Base-by-base conservation (phyloP, 2,329 filamentous ascomycete genomes). In the Xylaria sp. region DNA sequence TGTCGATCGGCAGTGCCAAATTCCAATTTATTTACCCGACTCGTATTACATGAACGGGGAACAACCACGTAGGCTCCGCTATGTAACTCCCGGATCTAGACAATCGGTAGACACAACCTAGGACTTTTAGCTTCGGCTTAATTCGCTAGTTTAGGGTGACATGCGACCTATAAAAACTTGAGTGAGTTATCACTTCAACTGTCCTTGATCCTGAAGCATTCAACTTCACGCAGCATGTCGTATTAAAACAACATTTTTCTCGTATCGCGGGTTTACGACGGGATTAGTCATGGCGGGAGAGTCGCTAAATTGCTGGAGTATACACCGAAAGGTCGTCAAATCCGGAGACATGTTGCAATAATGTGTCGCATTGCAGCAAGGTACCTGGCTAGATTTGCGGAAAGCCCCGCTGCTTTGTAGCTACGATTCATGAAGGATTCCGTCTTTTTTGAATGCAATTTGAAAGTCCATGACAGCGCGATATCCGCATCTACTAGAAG, bases 1-100 rank as follows among this genome's bases (percentile, higher is more conserved):
- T 29, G 44, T 9, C 37, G 55, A 58, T 58, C 54, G 54, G 54
- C 54, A 42, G 13, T 27, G 13, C 5, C 23, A 13, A 44, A 44
- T 21, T 29, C 55, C 53, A 23, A 16, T 58, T 29, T 10, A 58
- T 58, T 58, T 58, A 58, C 8, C 55, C 55, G 37, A 44, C 37
- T 29, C 25, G 13, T 58, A 25, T 58, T 25, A 16, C 40, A 29
- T n/a, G 18, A 58, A 44, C 9, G 25, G 23, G 55, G 55, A 27
- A 12, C 16, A 13, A n/a, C 5, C 9, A 23, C 23, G n/a, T 47
- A 5, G 16, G 23, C 37, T 21, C 6, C 4, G 16, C 5, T 29
- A 18, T 18, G 29, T 18, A 21, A 21, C 18, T 21, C 35, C 44
- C 10, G n/a, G 5, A 29, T 35, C 18, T 35, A 32, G 25, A 21